A percentile compares a stretch with the other conserved stretches of the same genome.
Evolutionary conservation across 352 stramenopile genomes (phyloP).

Genomic region (Pythium utonaiense): DNA sequence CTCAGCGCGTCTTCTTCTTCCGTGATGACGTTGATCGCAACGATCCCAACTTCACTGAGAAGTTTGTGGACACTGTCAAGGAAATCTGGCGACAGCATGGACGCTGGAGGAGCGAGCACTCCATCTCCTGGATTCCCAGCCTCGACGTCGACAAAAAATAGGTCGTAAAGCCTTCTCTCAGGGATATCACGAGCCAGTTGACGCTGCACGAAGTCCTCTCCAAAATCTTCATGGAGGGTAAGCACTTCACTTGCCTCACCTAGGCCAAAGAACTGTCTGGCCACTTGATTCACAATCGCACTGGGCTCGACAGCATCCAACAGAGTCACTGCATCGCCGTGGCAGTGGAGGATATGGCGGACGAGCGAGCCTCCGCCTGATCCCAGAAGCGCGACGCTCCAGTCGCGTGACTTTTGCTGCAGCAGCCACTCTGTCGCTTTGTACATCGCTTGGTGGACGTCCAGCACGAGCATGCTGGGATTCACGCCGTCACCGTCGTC

Average conservation of each 20-base stretch:
- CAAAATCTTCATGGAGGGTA: conserved; percentile 44
- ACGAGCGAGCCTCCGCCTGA: conserved; percentile 53
- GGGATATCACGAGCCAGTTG: conserved; percentile 5
- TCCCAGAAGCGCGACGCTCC: conserved; percentile 41
- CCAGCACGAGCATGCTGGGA: conserved; percentile 42
- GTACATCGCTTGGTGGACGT: conserved; percentile 66
- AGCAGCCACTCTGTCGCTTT: conserved; percentile 33
- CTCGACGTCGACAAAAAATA: conserved; percentile 69
- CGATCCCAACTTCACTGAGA: conserved; percentile 30
- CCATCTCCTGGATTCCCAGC: conserved; percentile 26
- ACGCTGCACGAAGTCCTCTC: conserved; percentile 27
- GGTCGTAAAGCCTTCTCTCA: conserved; percentile 24
- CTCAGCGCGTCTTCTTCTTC: conserved; percentile 29
- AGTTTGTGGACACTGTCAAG: conserved; percentile 25
- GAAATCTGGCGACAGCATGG: conserved; percentile 43
- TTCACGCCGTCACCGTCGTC: conserved; percentile 26
- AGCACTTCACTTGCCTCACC: conserved; percentile 22
- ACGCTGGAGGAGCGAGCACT: conserved; percentile 35
- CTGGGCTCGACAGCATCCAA: conserved; percentile 66
- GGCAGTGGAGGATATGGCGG: conserved; percentile 48
- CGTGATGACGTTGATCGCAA: conserved; percentile 63
- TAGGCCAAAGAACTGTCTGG: conserved; percentile 44
- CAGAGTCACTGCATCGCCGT: conserved; percentile 20
- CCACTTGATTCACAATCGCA: conserved; percentile 39
- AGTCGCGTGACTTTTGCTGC: conserved; percentile 5